These are phyloP conservation scores for Microbotryum saponariae DNA, from an alignment of 1,284 basidiomycete species.

Conservation along the genomic window DNA sequence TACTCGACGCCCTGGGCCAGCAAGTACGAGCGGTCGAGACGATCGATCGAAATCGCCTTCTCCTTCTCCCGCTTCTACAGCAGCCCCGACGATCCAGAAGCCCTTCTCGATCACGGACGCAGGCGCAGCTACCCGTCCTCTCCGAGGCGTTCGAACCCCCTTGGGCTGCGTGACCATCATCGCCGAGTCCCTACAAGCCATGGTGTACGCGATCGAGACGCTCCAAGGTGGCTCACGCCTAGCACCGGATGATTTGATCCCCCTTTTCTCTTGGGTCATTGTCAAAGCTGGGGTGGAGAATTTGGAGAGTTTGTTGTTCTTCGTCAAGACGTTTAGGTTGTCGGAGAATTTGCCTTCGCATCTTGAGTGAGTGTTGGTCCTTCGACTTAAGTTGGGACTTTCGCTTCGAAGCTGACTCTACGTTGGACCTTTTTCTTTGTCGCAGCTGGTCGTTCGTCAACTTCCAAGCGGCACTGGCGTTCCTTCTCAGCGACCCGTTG, in stretches of 20 bases:
- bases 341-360: conserved; percentile 1
- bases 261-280: conserved; percentile 3
- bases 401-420: not conserved
- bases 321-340: conserved; percentile 10
- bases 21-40: no score
- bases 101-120: no score
- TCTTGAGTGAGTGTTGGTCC: conserved; percentile 3
- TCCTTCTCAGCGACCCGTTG: conserved; percentile 9
- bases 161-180: conserved; percentile 4
- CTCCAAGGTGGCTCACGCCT: not conserved
- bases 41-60: no score
- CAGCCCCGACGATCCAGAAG: no score
- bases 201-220: conserved; percentile 1
- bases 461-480: conserved; percentile 8
- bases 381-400: not conserved
- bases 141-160: conserved; percentile 2
- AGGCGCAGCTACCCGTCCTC: not conserved
- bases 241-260: conserved; percentile 11
- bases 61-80: no score
- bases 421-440: not conserved
- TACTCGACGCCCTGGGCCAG: no score
- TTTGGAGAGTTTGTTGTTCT: conserved; percentile 10
- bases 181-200: conserved; percentile 2
- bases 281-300: conserved; percentile 2
- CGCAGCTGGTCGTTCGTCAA: conserved; percentile 13